phyloP scores from a whole-genome alignment of 768 basidiomycete genomes.

The Termitomyces bulborhizus region DNA sequence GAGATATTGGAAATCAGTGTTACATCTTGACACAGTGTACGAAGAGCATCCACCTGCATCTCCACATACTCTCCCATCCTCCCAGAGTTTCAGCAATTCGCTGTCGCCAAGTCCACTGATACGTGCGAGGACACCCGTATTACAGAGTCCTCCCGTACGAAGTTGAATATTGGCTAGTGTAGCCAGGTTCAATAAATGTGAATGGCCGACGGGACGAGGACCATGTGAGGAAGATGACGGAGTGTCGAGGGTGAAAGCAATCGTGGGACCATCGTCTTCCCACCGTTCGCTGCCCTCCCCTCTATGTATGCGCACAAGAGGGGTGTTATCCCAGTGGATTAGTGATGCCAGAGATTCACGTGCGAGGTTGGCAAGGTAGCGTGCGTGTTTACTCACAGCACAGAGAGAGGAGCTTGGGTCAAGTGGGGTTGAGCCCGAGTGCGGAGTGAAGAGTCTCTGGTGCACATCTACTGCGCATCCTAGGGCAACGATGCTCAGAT shows the following conservation, averaged over 20 bases:
- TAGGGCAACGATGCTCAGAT: slow-evolving; percentile 7
- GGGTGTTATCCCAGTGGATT: slow-evolving; percentile 7
- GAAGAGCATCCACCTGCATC: slow-evolving; percentile 7
- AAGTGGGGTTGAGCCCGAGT: background rate
- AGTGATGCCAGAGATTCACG: background rate
- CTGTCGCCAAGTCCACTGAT: slow-evolving; percentile 6
- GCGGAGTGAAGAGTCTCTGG: slow-evolving; percentile 5
- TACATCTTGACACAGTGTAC: too few relatives aligned
- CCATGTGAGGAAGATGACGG: slow-evolving; percentile 2
- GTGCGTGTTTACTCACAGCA: slow-evolving; percentile 8
- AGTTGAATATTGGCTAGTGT: slow-evolving; percentile 12
- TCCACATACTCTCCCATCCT: slow-evolving; percentile 11
- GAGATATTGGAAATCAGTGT: background rate
- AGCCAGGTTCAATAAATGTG: slow-evolving; percentile 8
- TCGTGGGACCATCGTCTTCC: slow-evolving; percentile 12
- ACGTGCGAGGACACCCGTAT: slow-evolving; percentile 11
- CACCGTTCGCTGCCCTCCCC: slow-evolving; percentile 10
- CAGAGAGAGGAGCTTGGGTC: slow-evolving; percentile 3
- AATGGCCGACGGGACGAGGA: slow-evolving; percentile 3
- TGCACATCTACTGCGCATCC: slow-evolving; percentile 9
- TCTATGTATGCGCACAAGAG: slow-evolving; percentile 8
- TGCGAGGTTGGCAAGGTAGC: background rate
- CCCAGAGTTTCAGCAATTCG: slow-evolving; percentile 8
- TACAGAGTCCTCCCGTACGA: slow-evolving; percentile 11
- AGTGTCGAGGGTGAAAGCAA: slow-evolving; percentile 11